Base-by-base conservation (phyloP, 352 stramenopile genomes). In the Thraustochytrium striatum region DNA sequence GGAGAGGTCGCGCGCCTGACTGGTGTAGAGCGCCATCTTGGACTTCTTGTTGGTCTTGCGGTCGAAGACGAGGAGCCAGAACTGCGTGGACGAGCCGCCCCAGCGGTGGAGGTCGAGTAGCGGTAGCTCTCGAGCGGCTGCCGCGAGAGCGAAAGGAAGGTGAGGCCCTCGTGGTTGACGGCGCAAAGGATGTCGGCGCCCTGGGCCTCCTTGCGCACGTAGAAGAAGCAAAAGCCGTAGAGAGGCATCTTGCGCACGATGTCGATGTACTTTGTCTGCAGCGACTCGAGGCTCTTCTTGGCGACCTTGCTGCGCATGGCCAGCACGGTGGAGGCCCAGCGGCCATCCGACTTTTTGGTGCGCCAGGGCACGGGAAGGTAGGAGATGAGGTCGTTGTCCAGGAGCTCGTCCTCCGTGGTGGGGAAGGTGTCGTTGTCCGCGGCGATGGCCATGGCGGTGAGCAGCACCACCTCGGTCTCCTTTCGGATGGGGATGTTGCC, bases 171-270 rank as follows among this genome's bases (percentile, higher is more conserved):
- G 44, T 87, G 85, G 83, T 95, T 95, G 73, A 95, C 91, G 9
- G 87, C 90, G 3, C 96, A 82, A 30, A 95, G 88, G 33, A 95
- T 89, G 69, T 94, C 91, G 72, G 86, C 90, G 0, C 57, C 39
- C 9, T 30, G 33, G 52, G 25, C 68, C 39, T 65, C 81, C 16
- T 68, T 82, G 50, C 80, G 80, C 68, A 72, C 78, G 85, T 87
- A 87, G 85, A 97, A 97, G 83, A 95, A 96, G 81, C 90, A 85
- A 25, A 87, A 87, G 38, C 92, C 93, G 79, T 95, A 97, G 39
- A 94, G 79, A 0, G 89, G 87, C 69, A 93, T 87, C 11, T 91
- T 87, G 30, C 86, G 88, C 7, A 92, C 86, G 55, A 91, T 89
- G 59, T 94, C 86, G 32, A 96, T 87, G 81, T 93, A 94, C 62